Base-by-base conservation (phyloP, 306 rosid species). In the Glycine soja region DNA sequence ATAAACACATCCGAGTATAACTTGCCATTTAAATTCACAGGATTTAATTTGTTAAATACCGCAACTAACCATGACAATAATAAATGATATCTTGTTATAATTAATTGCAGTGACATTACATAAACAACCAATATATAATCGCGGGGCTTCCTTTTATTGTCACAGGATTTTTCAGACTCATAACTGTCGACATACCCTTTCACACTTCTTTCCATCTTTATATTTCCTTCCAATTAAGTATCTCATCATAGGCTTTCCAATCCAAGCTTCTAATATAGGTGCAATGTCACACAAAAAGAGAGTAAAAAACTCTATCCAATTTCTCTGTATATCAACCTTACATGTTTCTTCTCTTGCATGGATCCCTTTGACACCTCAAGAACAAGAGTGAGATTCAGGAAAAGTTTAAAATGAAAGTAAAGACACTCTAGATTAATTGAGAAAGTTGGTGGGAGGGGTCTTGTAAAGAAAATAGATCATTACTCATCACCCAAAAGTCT, bases 331-430 rank as follows among this genome's bases (percentile, higher is more conserved):
- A 32, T 24, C 16, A 11, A 62, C 6, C 8, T 61, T 15, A 54
- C 34, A 61, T 24, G 10, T 61, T 24, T 24, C 16, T 32, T 24
- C 6, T 30, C 83, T 77, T 89, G 85, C 87, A 86, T 75, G 80
- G 82, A 70, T 65, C 69, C 79, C 65, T 58, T 38, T 24, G 40
- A 32, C 71, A 76, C 80, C 76, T 77, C 70, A 62, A 52, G 47
- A 72, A 65, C 58, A 34, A 19, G 61, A 75, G 66, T 72, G 76
- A 84, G 63, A 75, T 15, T 4, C 70, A 82, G 65, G 81, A 74
- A 80, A 85, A 82, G 66, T 89, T 95, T 93, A 84, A 91, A 93
- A 88, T 82, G 85, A 86, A 93, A 91, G 97, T 87, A 92, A 92
- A 86, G 90, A 83, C 85, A 78, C 54, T 82, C 50, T 73, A 76